Base-by-base conservation (phyloP, 352 stramenopile genomes). In the Vaucheria bursata region DNA sequence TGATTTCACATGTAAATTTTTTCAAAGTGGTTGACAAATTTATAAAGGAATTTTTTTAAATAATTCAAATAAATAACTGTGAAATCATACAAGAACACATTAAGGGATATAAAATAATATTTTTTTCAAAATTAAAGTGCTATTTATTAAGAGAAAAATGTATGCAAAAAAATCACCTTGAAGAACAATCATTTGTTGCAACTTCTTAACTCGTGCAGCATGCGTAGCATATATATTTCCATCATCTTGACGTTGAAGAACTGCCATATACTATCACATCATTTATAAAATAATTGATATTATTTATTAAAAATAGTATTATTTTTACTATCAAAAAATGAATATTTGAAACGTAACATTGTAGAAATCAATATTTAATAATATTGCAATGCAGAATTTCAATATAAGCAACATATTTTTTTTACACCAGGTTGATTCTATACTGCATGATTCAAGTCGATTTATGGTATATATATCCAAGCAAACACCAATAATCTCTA, bases 151-250 rank as follows among this genome's bases (percentile, higher is more conserved):
- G n/a, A n/a, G n/a, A n/a, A n/a, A n/a, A n/a, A n/a, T n/a, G n/a
- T n/a, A n/a, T n/a, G n/a, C n/a, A n/a, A n/a, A n/a, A n/a, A n/a
- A 50, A 50, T 67, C 39, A 80, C 75, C 75, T 80, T 80, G 68
- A 12, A 74, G 39, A 25, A 82, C 33, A 33, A 82, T 71, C 77
- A 82, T 82, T 35, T 73, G 36, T 67, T 74, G 52, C 32, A 82
- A 40, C 0, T 35, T 74, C n/a, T 80, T 80, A 31, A 82, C 73
- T 31, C 77, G 71, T 25, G 75, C 77, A 2, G 77, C 68, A 1
- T 74, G 29, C 4, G 77, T 68, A 18, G 38, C 31, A 12, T 32
- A 72, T 33, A 68, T 6, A 29, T 38, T 69, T 8, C 6, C 4
- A 8, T 29, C 76, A 52, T 82, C 73, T 25, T 34, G 64, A 53